These are phyloP conservation scores for Fusarium chuoi DNA, from an alignment of 2,329 filamentous ascomycete species.

Conservation along the genomic window DNA sequence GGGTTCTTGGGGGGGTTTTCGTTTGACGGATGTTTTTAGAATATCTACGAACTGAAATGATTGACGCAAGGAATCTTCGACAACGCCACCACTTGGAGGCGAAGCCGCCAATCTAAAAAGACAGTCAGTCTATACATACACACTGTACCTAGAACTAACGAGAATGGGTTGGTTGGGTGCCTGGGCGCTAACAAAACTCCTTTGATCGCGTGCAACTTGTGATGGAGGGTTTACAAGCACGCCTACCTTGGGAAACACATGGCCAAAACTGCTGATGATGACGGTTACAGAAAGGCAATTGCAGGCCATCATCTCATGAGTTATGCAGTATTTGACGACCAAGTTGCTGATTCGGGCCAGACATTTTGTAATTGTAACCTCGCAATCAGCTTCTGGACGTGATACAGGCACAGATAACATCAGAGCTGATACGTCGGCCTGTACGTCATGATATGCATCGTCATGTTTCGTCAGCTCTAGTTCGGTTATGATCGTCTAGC, in stretches of 20 bases:
- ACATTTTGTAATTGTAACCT: background rate
- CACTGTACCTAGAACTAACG: slow-evolving; percentile 10
- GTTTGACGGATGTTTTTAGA: background rate
- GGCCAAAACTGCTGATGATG: slow-evolving; percentile 18
- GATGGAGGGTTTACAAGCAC: slow-evolving; percentile 17
- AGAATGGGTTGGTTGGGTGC: slow-evolving; percentile 1
- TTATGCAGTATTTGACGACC: background rate
- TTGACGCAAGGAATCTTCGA: slow-evolving; percentile 14
- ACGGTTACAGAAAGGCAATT: slow-evolving; percentile 1
- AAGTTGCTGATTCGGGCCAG: background rate
- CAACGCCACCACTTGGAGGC: slow-evolving; percentile 20
- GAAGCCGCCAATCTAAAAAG: background rate
- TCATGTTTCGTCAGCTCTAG: slow-evolving; percentile 38
- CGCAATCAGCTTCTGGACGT: background rate
- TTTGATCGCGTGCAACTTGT: slow-evolving; percentile 29
- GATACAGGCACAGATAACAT: slow-evolving; percentile 20
- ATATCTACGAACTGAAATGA: background rate
- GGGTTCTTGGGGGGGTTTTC: background rate
- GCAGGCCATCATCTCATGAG: background rate
- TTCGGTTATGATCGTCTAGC: slow-evolving; percentile 34
- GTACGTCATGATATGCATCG: slow-evolving; percentile 39
- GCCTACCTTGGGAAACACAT: slow-evolving; percentile 6
- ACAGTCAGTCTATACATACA: background rate
- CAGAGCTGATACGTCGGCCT: slow-evolving; percentile 30
- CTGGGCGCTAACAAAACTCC: slow-evolving; percentile 32